Percentiles rank a stretch among this genome's conserved stretches.
Evolutionary conservation across 441 rosid species (phyloP).

Genomic region (Aleurites moluccanus): DNA sequence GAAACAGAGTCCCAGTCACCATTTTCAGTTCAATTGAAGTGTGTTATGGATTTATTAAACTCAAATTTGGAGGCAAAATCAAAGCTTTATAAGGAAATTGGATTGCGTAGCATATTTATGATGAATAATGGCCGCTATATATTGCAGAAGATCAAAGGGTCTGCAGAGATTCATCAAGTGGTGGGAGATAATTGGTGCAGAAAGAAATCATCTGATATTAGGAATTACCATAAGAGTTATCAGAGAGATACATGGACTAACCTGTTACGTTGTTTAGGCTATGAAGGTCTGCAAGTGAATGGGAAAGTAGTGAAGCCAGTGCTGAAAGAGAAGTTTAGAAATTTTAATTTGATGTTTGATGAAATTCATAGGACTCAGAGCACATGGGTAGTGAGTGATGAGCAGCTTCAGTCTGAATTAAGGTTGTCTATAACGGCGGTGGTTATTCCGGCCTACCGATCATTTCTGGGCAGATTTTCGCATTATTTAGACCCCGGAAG

Average conservation of each 20-base stretch:
- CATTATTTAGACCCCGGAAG: slow-evolving; percentile 76
- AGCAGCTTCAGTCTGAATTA: slow-evolving; percentile 90
- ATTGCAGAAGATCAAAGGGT: slow-evolving; percentile 74
- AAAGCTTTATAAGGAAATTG: slow-evolving; percentile 60
- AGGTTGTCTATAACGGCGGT: slow-evolving; percentile 80
- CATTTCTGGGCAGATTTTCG: slow-evolving; percentile 74
- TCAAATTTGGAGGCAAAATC: slow-evolving; percentile 59
- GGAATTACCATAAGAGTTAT: slow-evolving; percentile 72
- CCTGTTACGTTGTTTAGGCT: slow-evolving; percentile 59
- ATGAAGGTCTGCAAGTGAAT: slow-evolving; percentile 62
- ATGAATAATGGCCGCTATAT: slow-evolving; percentile 97
- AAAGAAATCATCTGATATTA: slow-evolving; percentile 44
- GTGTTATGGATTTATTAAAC: slow-evolving; percentile 69
- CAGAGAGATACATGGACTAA: slow-evolving; percentile 87
- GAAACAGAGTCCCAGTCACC: slow-evolving; percentile 38
- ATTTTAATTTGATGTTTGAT: slow-evolving; percentile 73
- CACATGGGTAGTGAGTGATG: slow-evolving; percentile 83
- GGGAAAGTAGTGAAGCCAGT: slow-evolving; percentile 78
- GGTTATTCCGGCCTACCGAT: slow-evolving; percentile 82
- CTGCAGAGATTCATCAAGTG: slow-evolving; percentile 54
- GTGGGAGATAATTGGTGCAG: slow-evolving; percentile 59
- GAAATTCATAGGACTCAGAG: slow-evolving; percentile 92
- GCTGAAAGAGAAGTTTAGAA: slow-evolving; percentile 86
- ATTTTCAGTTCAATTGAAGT: slow-evolving; percentile 51
- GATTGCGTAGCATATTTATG: slow-evolving; percentile 67